These are phyloP conservation scores for Trichoderma aggressivum DNA, from an alignment of 2,329 filamentous ascomycete species.

Conservation along the genomic window DNA sequence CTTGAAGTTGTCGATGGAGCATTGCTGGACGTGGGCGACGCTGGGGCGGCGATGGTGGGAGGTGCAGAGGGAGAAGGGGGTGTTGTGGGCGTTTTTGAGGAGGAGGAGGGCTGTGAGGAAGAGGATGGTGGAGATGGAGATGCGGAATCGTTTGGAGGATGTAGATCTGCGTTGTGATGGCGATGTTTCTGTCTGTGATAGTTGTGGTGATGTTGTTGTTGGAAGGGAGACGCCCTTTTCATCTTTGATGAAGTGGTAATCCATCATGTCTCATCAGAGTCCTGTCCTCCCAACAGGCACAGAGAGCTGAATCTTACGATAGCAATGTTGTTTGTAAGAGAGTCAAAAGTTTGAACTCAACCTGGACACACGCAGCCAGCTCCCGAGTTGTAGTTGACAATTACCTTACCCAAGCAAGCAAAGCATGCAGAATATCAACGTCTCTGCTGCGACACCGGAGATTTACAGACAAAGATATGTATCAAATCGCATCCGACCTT, in stretches of 20 bases:
- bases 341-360: background rate
- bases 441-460: background rate
- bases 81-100: background rate
- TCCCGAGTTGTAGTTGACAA: background rate
- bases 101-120: background rate
- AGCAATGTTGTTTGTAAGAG: too few relatives aligned
- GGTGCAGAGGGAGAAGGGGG: background rate
- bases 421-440: background rate
- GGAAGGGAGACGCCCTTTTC: background rate
- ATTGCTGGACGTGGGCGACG: constrained; percentile 33
- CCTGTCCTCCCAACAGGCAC: too few relatives aligned
- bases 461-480: background rate
- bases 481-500: background rate
- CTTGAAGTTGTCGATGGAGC: constrained; percentile 51
- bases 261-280: background rate
- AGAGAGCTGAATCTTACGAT: background rate
- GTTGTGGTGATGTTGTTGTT: background rate
- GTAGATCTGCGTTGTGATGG: background rate
- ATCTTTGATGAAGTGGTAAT: background rate
- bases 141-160: background rate
- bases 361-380: background rate
- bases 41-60: background rate
- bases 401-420: background rate
- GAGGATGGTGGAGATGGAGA: background rate
- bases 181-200: too few relatives aligned